Conservation (phyloP, 1,139 yeast genomes). For the Hyphopichia khmerensis region DNA sequence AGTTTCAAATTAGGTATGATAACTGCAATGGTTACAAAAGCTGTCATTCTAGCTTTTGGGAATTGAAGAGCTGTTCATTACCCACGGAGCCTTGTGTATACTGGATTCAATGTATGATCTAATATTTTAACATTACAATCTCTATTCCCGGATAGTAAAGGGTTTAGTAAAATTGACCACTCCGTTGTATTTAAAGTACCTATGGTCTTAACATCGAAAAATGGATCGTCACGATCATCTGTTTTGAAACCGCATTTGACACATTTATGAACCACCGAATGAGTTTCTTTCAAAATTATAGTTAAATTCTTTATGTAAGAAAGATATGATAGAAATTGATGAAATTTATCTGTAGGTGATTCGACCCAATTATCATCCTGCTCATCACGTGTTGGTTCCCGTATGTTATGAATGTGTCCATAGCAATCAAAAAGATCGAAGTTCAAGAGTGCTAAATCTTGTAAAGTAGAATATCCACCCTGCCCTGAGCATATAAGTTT, state of each 20-base stretch:
- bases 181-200: constrained; percentile 18
- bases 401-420: constrained; percentile 14
- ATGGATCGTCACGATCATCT: constrained; percentile 9
- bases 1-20: neutral
- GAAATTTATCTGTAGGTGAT: constrained; percentile 25
- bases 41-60: neutral
- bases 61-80: neutral
- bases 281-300: constrained; percentile 23
- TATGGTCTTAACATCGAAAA: constrained; percentile 12
- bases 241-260: constrained; percentile 34
- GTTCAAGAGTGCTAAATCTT: constrained; percentile 26
- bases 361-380: constrained; percentile 20
- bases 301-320: constrained; percentile 25
- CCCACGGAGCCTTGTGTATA: neutral
- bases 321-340: constrained; percentile 25
- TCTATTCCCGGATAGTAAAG: constrained; percentile 16
- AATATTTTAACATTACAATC: constrained; percentile 20
- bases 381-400: constrained; percentile 8
- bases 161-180: constrained; percentile 31
- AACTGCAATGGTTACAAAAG: neutral
- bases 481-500: constrained; percentile 40
- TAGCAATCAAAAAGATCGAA: constrained; percentile 34
- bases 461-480: constrained; percentile 32
- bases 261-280: constrained; percentile 26
- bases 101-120: constrained; percentile 10